These are phyloP conservation scores for Erodium moschatum DNA, from an alignment of 441 rosid genomes.

Conservation along the genomic window DNA sequence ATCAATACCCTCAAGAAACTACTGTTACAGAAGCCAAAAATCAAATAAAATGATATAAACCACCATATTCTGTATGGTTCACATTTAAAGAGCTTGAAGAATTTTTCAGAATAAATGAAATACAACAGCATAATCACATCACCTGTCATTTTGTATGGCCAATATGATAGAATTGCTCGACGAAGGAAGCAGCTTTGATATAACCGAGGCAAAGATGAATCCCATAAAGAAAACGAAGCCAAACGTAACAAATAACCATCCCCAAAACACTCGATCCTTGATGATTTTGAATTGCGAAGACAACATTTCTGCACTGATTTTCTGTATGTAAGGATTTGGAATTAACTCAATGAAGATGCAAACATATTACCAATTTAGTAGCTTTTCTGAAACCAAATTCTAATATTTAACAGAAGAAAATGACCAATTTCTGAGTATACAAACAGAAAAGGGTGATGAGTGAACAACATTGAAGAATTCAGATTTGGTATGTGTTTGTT, in stretches of 20 bases:
- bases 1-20: neutral
- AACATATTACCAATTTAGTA: neutral
- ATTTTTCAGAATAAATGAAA: neutral
- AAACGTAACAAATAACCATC: conserved; percentile 16
- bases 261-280: conserved; percentile 13
- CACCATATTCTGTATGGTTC: no score
- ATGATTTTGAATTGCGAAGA: neutral
- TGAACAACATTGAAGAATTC: no score
- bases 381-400: neutral
- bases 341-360: no score
- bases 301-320: neutral
- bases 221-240: conserved; percentile 20
- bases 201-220: conserved; percentile 19
- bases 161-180: conserved; percentile 18
- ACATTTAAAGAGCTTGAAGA: neutral
- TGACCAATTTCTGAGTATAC: neutral
- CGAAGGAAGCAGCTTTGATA: conserved; percentile 20
- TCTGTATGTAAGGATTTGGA: neutral
- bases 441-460: neutral
- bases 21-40: neutral
- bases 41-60: neutral
- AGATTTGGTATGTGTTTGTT: neutral
- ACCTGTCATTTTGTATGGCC: conserved; percentile 26
- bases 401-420: neutral
- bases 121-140: neutral